These are phyloP conservation scores for Tolypocladium amazonense DNA, from an alignment of 2,329 filamentous ascomycete species.

Conservation along the genomic window DNA sequence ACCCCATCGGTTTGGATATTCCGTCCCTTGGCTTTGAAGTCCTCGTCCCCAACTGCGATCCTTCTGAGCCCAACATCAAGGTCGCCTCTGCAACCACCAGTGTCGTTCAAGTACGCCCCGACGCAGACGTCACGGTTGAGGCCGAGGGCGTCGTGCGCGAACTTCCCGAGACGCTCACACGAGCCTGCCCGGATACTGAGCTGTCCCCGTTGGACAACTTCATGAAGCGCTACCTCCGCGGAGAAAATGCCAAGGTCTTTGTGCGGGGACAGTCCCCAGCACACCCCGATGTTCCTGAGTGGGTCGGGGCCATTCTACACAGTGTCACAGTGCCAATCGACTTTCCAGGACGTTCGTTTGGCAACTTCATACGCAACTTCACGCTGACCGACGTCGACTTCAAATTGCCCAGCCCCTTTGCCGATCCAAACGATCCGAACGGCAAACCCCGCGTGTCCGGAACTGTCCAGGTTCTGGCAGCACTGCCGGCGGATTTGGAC, in stretches of 20 bases:
- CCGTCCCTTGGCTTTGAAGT: constrained; percentile 78
- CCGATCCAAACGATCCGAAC: constrained; percentile 62
- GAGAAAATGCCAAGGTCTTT: constrained; percentile 68
- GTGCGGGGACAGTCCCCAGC: constrained; percentile 67
- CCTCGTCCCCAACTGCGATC: constrained; percentile 70
- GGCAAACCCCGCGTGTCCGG: constrained; percentile 73
- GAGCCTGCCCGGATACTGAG: constrained; percentile 62
- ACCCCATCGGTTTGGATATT: constrained; percentile 65
- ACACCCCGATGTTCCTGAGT: constrained; percentile 59
- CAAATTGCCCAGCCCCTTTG: constrained; percentile 68
- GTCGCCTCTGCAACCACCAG: constrained; percentile 68
- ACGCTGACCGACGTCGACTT: constrained; percentile 80
- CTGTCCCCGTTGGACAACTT: constrained; percentile 79
- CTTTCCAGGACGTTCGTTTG: constrained; percentile 72
- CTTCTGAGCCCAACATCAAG: constrained; percentile 61
- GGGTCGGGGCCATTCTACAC: constrained; percentile 71
- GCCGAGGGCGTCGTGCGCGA: constrained; percentile 62
- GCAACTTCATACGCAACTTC: constrained; percentile 79
- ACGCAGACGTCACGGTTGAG: constrained; percentile 54
- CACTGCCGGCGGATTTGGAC: constrained; percentile 76
- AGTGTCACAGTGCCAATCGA: constrained; percentile 77
- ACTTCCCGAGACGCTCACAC: constrained; percentile 63
- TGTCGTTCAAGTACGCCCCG: constrained; percentile 55
- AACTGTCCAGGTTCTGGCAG: constrained; percentile 67
- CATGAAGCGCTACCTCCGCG: constrained; percentile 71